A percentile compares a stretch with the other conserved stretches of the same genome.
Evolutionary conservation across 129 eudicot genomes (phyloP).

Genomic region (Silybum marianum): DNA sequence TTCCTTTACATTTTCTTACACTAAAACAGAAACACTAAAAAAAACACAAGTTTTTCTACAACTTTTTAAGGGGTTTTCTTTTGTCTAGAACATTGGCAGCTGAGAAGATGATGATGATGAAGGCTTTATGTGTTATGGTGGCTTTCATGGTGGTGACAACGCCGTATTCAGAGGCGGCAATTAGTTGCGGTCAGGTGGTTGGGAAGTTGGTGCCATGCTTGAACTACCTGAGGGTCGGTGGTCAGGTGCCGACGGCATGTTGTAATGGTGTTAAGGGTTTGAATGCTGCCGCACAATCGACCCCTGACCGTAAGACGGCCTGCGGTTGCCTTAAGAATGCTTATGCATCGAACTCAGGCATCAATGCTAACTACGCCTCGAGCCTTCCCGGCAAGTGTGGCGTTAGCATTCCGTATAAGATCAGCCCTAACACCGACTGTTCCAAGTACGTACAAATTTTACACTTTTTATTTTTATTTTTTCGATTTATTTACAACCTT

Average conservation of each 20-base stretch:
- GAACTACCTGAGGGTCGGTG: neutral
- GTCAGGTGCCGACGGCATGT: neutral
- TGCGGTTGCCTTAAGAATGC: constrained; percentile 36
- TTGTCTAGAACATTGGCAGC: neutral
- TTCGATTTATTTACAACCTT: no score
- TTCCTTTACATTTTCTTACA: neutral
- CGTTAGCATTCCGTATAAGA: constrained; percentile 30
- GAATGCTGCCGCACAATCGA: constrained; percentile 19
- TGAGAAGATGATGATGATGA: neutral
- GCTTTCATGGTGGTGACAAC: constrained; percentile 7
- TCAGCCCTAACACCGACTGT: constrained; percentile 48
- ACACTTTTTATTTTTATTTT: neutral
- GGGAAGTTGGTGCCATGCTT: neutral
- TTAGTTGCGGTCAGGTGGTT: neutral
- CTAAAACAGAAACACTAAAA: neutral
- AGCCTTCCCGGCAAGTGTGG: constrained; percentile 44
- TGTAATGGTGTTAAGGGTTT: constrained; percentile 23
- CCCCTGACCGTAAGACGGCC: constrained; percentile 33
- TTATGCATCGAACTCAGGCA: neutral
- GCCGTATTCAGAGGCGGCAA: neutral
- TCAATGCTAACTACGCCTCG: constrained; percentile 18
- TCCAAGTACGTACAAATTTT: constrained; percentile 17
- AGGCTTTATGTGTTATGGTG: neutral
- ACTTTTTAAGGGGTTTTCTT: neutral
- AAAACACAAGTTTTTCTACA: neutral